Base-by-base conservation (phyloP, 768 basidiomycete genomes). In the Trametes gibbosa region DNA sequence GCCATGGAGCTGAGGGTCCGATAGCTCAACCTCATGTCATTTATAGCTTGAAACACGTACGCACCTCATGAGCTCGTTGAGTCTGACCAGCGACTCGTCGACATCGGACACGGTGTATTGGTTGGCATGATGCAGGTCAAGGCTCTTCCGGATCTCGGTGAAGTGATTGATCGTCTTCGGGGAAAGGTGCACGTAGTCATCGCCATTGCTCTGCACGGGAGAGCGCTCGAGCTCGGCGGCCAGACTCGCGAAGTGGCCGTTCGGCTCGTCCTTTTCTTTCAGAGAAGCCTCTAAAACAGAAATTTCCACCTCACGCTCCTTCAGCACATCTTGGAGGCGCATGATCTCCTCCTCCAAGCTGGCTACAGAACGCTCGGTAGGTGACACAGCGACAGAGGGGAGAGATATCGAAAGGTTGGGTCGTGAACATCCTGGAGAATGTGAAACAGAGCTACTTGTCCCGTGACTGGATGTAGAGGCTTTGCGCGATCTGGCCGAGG, bases 301-400 rank as follows among this genome's bases (percentile, higher is more conserved):
- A 50, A 98, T 98, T 73, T 98, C 96, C n/a, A 85, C 80, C 73
- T 98, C 96, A 49, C 95, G 83, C 63, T 94, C 90, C 69, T 86
- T 90, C 60, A 98, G 79, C 34, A 94, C 92, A 66, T 94, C 89
- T 72, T 98, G 96, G 43, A 98, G 75, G 58, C 95, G 86, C 89
- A 94, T 95, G 58, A 98, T 92, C 74, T 98, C 96, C 67, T 90
- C 88, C 73, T 97, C 95, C 60, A 97, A 79, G 70, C 94, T 95
- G 17, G 81, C 77, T 7, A 86, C 85, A 25, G 93, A 92, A 48
- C 95, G 84, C 66, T 92, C 90, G 58, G 80, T 79, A 9, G 76
- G 65, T 6, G 63, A 62, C 16, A 72, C 68, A 49, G 68, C 70
- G 42, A 58, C 72, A 64, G 77, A 63, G 72, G 82, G 67, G 56